A percentile compares a stretch with the other conserved stretches of the same genome.
Conservation (phyloP, 2,329 filamentous ascomycete genomes). For the Hirsutella rhossiliensis region DNA sequence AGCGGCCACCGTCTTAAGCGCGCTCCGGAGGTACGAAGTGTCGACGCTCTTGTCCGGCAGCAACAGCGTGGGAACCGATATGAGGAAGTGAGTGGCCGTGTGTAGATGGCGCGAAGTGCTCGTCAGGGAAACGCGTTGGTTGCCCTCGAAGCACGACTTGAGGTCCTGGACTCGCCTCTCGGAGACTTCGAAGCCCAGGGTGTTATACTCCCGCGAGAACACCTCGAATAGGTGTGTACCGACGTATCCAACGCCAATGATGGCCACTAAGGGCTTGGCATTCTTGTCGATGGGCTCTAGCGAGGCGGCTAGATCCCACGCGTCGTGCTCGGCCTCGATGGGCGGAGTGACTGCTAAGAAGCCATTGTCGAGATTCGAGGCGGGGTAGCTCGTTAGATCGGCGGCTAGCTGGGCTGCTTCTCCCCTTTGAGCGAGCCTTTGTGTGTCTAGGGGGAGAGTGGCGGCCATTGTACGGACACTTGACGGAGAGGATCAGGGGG, state of each 20-base stretch:
- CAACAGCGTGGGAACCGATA: slow-evolving; percentile 40
- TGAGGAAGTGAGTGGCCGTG: slow-evolving; percentile 37
- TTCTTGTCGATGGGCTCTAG: not conserved
- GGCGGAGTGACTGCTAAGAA: no score
- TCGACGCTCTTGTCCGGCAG: slow-evolving; percentile 33
- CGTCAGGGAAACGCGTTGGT: slow-evolving; percentile 23
- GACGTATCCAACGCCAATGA: slow-evolving; percentile 42
- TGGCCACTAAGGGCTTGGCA: slow-evolving; percentile 21
- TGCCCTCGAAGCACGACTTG: slow-evolving; percentile 12
- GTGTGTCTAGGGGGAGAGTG: no score
- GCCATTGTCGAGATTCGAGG: no score
- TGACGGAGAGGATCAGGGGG: no score
- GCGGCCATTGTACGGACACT: no score
- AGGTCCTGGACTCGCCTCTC: slow-evolving; percentile 23
- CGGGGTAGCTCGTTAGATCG: no score
- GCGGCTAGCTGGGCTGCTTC: no score
- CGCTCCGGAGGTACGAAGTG: slow-evolving; percentile 29
- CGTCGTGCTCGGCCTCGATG: no score
- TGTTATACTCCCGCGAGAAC: slow-evolving; percentile 26
- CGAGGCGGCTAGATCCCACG: not conserved
- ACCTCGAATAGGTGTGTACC: slow-evolving; percentile 33
- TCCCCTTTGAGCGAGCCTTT: no score
- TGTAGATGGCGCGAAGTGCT: slow-evolving; percentile 22
- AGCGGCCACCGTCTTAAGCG: slow-evolving; percentile 26
- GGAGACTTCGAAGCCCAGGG: slow-evolving; percentile 38